Percentiles rank a stretch among this genome's conserved stretches.
Conservation (phyloP, 1,284 basidiomycete species). For the Salmacisia buchloeana region DNA sequence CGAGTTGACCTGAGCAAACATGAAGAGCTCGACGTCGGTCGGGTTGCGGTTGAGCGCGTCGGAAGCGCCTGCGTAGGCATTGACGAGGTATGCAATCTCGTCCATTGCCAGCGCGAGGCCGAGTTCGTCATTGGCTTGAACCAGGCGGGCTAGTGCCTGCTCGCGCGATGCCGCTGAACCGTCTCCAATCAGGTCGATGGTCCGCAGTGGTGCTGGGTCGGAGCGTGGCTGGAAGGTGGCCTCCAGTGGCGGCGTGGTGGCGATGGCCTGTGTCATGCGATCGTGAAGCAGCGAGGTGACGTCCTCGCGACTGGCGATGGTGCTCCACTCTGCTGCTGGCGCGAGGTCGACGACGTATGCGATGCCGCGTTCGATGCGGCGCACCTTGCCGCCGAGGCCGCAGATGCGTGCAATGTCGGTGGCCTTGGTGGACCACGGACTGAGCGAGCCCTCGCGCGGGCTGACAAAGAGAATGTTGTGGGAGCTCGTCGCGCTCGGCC, state of each 20-base stretch:
- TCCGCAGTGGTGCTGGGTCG: conserved; percentile 65
- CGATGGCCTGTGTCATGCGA: conserved; percentile 84
- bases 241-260: conserved; percentile 56
- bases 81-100: conserved; percentile 88
- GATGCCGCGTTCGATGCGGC: conserved; percentile 77
- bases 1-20: conserved; percentile 99
- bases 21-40: conserved; percentile 96
- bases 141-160: conserved; percentile 55
- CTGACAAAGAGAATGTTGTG: conserved; percentile 44
- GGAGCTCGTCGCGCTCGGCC: conserved; percentile 53
- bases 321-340: conserved; percentile 37
- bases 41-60: conserved; percentile 43
- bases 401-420: conserved; percentile 81
- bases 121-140: conserved; percentile 72
- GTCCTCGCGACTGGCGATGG: conserved; percentile 12
- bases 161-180: conserved; percentile 25
- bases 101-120: conserved; percentile 84
- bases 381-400: conserved; percentile 62
- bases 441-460: conserved; percentile 58
- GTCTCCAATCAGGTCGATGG: conserved; percentile 58
- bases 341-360: conserved; percentile 65
- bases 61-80: conserved; percentile 68
- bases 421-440: conserved; percentile 95
- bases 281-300: conserved; percentile 56
- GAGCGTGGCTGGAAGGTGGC: conserved; percentile 67